phyloP scores from a whole-genome alignment of 257 asterid species.

The Linderniella brevidens region DNA sequence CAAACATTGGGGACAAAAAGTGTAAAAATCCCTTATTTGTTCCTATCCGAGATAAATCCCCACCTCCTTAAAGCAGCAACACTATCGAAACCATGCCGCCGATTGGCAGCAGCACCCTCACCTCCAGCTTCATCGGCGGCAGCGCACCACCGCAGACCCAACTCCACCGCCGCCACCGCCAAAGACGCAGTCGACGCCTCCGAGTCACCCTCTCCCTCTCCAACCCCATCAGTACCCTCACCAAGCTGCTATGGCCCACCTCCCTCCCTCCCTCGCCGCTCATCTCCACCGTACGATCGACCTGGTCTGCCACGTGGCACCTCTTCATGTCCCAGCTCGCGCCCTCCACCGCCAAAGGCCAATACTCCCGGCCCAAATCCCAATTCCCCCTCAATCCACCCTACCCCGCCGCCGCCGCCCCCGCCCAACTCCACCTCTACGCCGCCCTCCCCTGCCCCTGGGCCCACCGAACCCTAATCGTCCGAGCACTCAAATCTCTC shows the following conservation, averaged over 20 bases:
- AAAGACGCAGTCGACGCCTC: too few relatives aligned
- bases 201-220: too few relatives aligned
- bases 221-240: slow-evolving; percentile 41
- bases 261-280: slow-evolving; percentile 87
- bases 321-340: slow-evolving; percentile 98
- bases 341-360: slow-evolving; percentile 70
- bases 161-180: too few relatives aligned
- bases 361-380: slow-evolving; percentile 73
- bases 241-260: slow-evolving; percentile 72
- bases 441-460: slow-evolving; percentile 94
- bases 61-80: too few relatives aligned
- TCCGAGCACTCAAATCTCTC: slow-evolving; percentile 83
- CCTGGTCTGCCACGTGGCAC: slow-evolving; percentile 90
- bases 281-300: slow-evolving; percentile 84
- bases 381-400: slow-evolving; percentile 38
- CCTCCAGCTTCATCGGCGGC: too few relatives aligned
- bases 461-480: slow-evolving; percentile 96
- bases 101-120: too few relatives aligned
- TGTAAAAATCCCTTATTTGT: too few relatives aligned
- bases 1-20: too few relatives aligned
- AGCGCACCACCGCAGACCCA: too few relatives aligned
- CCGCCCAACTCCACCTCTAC: slow-evolving; percentile 65
- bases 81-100: too few relatives aligned
- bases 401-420: slow-evolving; percentile 11
- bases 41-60: too few relatives aligned